These are phyloP conservation scores for Marasmius fiardii DNA, from an alignment of 1,284 basidiomycete genomes.

Conservation along the genomic window DNA sequence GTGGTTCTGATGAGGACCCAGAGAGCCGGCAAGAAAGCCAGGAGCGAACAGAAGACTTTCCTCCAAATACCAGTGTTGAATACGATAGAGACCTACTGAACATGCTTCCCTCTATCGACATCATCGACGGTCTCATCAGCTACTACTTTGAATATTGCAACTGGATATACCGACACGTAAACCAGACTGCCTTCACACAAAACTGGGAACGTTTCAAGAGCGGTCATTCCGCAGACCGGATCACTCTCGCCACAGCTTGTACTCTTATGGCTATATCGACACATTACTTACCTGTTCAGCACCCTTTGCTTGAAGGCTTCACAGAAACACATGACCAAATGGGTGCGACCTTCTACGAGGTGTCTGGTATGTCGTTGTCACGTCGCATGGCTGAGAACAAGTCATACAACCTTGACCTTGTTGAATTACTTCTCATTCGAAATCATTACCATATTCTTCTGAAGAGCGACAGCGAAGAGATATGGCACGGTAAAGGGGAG, in stretches of 20 bases:
- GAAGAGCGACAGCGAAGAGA: conserved; percentile 74
- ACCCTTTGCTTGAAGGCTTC: conserved; percentile 51
- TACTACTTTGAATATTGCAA: conserved; percentile 83
- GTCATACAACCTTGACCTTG: conserved; percentile 68
- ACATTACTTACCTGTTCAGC: conserved; percentile 66
- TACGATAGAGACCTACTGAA: conserved; percentile 69
- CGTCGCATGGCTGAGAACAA: conserved; percentile 57
- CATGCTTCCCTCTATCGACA: conserved; percentile 57
- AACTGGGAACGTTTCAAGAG: conserved; percentile 73
- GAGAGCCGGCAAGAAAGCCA: conserved; percentile 48
- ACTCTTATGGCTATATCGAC: conserved; percentile 68
- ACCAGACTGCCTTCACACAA: conserved; percentile 52
- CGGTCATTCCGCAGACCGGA: conserved; percentile 59
- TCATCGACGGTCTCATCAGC: conserved; percentile 66
- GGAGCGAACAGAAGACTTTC: conserved; percentile 24
- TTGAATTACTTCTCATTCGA: conserved; percentile 67
- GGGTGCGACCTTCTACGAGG: conserved; percentile 60
- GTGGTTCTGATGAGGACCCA: conserved; percentile 40
- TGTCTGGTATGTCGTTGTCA: conserved; percentile 63
- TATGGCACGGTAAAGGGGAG: conserved; percentile 71
- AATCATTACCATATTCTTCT: conserved; percentile 67
- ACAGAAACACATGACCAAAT: conserved; percentile 52
- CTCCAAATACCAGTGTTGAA: conserved; percentile 28
- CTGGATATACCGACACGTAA: conserved; percentile 78
- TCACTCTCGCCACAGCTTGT: conserved; percentile 67